Percentiles rank a stretch among this genome's conserved stretches.
Evolutionary conservation across 164 flowering plant genomes (phyloP).

Genomic region (Stephania japonica): DNA sequence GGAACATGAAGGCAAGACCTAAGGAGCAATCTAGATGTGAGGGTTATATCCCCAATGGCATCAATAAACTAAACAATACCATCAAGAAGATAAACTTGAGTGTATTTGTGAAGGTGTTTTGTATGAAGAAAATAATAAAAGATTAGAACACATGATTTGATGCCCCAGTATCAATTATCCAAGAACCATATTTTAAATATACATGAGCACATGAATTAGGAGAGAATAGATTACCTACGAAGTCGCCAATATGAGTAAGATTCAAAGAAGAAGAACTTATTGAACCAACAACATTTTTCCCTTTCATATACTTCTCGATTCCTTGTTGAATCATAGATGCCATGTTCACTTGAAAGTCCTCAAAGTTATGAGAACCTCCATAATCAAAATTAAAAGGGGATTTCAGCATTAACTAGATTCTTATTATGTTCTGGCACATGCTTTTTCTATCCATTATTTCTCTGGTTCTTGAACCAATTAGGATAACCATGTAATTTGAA

Average conservation of each 20-base stretch:
- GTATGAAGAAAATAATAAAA: not conserved
- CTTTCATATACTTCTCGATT: not conserved
- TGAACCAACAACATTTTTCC: too few relatives aligned
- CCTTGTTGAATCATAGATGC: not conserved
- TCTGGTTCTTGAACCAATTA: not conserved
- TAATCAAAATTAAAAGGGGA: not conserved
- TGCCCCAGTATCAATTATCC: not conserved
- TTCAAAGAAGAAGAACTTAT: too few relatives aligned
- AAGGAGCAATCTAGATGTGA: not conserved
- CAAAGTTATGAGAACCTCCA: too few relatives aligned
- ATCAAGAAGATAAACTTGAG: not conserved
- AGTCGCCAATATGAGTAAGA: not conserved
- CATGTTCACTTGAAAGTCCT: not conserved
- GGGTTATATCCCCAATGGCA: not conserved
- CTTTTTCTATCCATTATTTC: too few relatives aligned
- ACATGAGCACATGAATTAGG: too few relatives aligned
- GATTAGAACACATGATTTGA: not conserved
- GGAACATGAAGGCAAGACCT: not conserved
- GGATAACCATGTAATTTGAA: not conserved
- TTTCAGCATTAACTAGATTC: not conserved
- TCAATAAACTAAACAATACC: not conserved
- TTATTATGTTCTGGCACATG: not conserved
- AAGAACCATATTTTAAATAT: not conserved
- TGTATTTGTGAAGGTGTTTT: too few relatives aligned
- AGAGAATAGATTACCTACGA: not conserved